Base-by-base conservation (phyloP, 176 grass and related monocot genomes). In the Tillandsia leiboldiana region DNA sequence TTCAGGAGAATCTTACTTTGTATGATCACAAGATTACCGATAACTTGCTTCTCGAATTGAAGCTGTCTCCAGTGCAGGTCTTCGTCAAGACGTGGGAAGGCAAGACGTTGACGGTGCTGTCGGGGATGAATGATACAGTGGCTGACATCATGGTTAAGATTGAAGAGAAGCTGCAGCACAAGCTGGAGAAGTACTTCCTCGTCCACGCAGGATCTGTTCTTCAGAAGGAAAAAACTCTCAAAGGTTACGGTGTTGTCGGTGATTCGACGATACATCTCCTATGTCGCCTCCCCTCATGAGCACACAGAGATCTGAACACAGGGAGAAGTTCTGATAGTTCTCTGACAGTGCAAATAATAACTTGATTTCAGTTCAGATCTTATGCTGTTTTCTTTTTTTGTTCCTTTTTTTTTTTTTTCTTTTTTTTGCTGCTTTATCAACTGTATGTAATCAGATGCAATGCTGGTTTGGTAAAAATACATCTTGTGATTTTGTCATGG, bases 1-100 rank as follows among this genome's bases (percentile, higher is more conserved):
- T 80, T 51, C 12, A 73, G 14, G 61, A 73, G 10, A 53, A 63
- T 14, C 12, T 72, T n/a, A 73, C 49, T 29, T 71, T 80, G 49
- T 7, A 14, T 67, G 48, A 80, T 13, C 64, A 66, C 22, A 58
- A 59, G 20, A 73, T 80, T n/a, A 49, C 18, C 11, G 59, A 67
- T 54, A 49, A 67, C 13, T 70, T 15, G 5, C 5, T 50, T 23
- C 23, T 80, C 22, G 50, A 66, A 42, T 58, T 72, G 42, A 17
- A 48, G 57, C 26, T 23, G 12, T n/a, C 51, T 15, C 9, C 59
- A 29, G 51, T 68, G 4, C 48, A 63, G 10, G 64, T 79, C 24
- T 63, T 72, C 51, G 14, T 65, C 50, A 72, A 24, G 48, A 28
- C 24, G 51, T 50, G 18, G 20, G 18, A 29, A 26, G 49, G 54